Base-by-base conservation (phyloP, 768 basidiomycete genomes). In the Sarcodon sp. region DNA sequence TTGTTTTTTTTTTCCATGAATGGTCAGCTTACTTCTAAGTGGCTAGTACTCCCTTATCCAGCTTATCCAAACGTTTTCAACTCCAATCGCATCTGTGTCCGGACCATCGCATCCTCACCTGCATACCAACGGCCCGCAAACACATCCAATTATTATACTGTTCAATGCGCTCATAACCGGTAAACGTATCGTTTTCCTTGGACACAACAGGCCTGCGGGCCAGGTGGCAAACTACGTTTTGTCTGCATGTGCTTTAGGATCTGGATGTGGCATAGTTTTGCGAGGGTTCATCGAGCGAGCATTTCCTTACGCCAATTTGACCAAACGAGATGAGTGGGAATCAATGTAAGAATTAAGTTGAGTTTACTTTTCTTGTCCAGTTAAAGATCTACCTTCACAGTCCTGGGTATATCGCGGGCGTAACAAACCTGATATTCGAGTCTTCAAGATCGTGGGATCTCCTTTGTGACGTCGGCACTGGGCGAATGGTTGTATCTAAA, bases 361-460 rank as follows among this genome's bases (percentile, higher is more conserved):
- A 12, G 44, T 32, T 33, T 51, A 38, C 37, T 27, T 43, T 4
- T 45, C 35, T 41, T 18, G 46, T 15, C 21, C 11, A 18, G 7
- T 27, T 43, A 15, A 11, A 13, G 44, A 34, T 18, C 47, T 57
- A 21, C 38, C 15, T 13, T 18, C 16, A 3, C 53, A 91, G 90
- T 35, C 82, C 87, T 4, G 94, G 89, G 10, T 99, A 83, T 59
- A 92, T 99, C 46, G 96, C 93, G 8, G 96, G 96, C 1, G 94
- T 98, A 3, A 93, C 89, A 1, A 99, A 99, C 57, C 96, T 93
- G 2, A 91, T 97, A 43, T 97, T 97, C 64, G 90, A 94, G 57
- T 71, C 83, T 1, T 76, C 84, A 0, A 79, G 82, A 0, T 73
- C 77, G 10, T 99, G 96, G 96, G 96, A 99, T 62, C 69, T 99